Evolutionary conservation across 345 rosid species (phyloP).

Genomic region (Brassica juncea): DNA sequence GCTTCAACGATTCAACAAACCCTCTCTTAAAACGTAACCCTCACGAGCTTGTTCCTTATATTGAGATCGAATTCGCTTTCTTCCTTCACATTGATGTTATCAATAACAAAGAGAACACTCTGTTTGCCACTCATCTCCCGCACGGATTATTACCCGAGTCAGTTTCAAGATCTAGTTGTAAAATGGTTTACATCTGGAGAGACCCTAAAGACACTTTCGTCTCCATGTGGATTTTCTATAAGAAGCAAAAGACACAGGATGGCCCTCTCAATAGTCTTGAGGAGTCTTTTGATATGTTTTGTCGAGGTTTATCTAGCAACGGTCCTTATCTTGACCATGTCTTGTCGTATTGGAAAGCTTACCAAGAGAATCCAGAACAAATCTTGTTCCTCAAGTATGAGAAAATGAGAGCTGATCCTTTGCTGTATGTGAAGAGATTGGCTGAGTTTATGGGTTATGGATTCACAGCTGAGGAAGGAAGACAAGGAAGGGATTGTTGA

Average conservation of each 20-base stretch:
- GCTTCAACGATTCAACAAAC: neutral
- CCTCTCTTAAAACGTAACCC: neutral
- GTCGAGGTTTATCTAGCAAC: neutral
- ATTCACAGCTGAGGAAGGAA: neutral
- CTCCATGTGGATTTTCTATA: neutral
- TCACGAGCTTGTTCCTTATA: neutral
- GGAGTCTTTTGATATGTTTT: neutral
- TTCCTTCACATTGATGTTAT: neutral
- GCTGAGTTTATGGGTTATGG: neutral
- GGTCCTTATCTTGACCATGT: neutral
- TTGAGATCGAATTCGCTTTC: neutral
- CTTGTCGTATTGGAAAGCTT: neutral
- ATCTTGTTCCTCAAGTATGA: neutral
- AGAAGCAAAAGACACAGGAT: neutral
- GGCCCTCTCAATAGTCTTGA: neutral
- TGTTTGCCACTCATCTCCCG: neutral
- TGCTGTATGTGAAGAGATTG: neutral
- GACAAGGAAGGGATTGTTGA: neutral
- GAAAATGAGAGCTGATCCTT: neutral
- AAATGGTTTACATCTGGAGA: neutral
- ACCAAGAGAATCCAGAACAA: neutral
- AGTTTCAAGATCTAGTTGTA: neutral
- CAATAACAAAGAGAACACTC: neutral
- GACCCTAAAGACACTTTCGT: neutral
- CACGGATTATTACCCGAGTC: neutral